phyloP scores from a whole-genome alignment of 1,284 basidiomycete genomes.

The Quambalaria eucalypti region DNA sequence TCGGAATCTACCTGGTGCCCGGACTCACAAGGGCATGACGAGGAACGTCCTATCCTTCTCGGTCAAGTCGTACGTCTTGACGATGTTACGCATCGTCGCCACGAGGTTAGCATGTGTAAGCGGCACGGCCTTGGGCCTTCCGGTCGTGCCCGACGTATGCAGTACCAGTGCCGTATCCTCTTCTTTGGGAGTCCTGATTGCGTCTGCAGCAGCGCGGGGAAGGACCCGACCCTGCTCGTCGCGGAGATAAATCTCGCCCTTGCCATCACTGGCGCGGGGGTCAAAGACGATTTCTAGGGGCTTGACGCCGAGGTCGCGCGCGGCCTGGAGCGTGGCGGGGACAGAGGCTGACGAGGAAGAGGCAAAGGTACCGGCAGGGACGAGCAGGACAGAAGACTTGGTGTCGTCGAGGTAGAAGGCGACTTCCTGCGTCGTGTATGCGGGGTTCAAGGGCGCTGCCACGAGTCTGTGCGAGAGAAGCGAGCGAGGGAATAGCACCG shows the following conservation, averaged over 20 bases:
- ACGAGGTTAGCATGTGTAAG: slow-evolving; percentile 57
- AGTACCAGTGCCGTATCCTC: slow-evolving; percentile 53
- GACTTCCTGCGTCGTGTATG: slow-evolving; percentile 48
- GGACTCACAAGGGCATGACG: slow-evolving; percentile 59
- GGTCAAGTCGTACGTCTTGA: slow-evolving; percentile 53
- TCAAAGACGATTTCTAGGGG: slow-evolving; percentile 43
- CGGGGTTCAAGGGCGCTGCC: slow-evolving; percentile 50
- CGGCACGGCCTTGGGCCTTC: slow-evolving; percentile 54
- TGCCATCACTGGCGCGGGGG: slow-evolving; percentile 3
- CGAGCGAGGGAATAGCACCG: too few species aligned
- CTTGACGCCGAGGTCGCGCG: slow-evolving; percentile 26
- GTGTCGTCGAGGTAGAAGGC: slow-evolving; percentile 48
- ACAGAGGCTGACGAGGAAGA: slow-evolving; percentile 2
- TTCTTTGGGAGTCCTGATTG: slow-evolving; percentile 17
- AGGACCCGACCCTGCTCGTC: slow-evolving; percentile 18
- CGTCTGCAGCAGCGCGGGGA: slow-evolving; percentile 1
- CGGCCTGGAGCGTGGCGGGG: slow-evolving; percentile 26
- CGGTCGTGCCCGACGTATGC: slow-evolving; percentile 58
- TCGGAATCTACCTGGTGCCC: too few species aligned
- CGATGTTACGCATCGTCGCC: slow-evolving; percentile 55
- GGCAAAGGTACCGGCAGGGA: slow-evolving; percentile 32
- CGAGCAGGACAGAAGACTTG: slow-evolving; percentile 40
- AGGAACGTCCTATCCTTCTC: slow-evolving; percentile 49
- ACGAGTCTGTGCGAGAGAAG: slow-evolving; percentile 29
- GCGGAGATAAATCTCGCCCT: slow-evolving; percentile 19